These are phyloP conservation scores for Pichia cactophila DNA, from an alignment of 1,139 yeast genomes.

Conservation along the genomic window DNA sequence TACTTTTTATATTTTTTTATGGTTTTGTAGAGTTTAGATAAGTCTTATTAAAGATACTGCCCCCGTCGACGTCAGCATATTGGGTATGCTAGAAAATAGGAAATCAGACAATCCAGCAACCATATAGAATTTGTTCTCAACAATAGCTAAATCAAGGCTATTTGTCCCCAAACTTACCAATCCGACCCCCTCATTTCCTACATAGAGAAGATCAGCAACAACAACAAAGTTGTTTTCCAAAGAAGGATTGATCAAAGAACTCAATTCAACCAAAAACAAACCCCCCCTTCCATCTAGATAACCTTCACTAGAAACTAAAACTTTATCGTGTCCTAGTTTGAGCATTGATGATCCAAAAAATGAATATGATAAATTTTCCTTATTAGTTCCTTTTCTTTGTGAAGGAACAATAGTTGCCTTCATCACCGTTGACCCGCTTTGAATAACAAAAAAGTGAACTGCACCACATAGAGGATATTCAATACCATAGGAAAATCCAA, in stretches of 20 bases:
- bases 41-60: background rate
- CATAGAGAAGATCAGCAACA: constrained; percentile 13
- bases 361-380: constrained; percentile 3
- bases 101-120: constrained; percentile 42
- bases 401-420: constrained; percentile 16
- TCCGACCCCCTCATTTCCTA: constrained; percentile 26
- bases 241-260: constrained; percentile 15
- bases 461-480: constrained; percentile 32
- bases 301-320: constrained; percentile 19
- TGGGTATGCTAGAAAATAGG: constrained; percentile 1
- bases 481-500: constrained; percentile 16
- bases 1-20: constrained; percentile 6
- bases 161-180: constrained; percentile 35
- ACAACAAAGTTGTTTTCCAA: constrained; percentile 1
- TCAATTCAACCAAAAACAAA: constrained; percentile 33
- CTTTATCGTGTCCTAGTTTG: constrained; percentile 4
- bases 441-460: constrained; percentile 29
- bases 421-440: constrained; percentile 1
- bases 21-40: background rate
- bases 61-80: background rate
- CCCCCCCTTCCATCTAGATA: constrained; percentile 35
- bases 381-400: background rate
- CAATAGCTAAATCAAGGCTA: constrained; percentile 24
- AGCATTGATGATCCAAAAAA: constrained; percentile 20
- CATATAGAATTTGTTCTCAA: constrained; percentile 22